Conservation (phyloP, 163 green algal species). For the Scenedesmus sp. region DNA sequence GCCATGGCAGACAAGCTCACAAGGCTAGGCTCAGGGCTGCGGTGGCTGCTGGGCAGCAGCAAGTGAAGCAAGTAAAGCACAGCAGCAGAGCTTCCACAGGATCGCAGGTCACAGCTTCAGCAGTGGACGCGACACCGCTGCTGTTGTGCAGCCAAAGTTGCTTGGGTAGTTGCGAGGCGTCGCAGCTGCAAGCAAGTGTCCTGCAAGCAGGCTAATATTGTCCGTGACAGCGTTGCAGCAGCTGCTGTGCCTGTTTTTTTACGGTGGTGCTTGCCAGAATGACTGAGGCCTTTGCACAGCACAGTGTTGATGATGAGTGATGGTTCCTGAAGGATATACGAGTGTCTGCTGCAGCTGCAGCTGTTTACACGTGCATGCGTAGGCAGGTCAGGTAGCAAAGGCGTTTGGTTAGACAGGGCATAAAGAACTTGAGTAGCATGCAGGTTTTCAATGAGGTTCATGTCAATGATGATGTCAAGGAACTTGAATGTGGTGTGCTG, state of each 20-base stretch:
- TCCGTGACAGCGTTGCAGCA: neutral
- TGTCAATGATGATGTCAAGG: too few relatives aligned
- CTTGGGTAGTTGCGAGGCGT: conserved; percentile 1
- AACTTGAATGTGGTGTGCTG: neutral
- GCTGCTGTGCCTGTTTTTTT: neutral
- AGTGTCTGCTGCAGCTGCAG: neutral
- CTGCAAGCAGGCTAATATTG: neutral
- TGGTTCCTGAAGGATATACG: neutral
- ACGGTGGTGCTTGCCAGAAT: neutral
- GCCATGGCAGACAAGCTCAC: conserved; percentile 11
- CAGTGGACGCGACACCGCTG: neutral
- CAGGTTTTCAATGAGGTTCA: too few relatives aligned
- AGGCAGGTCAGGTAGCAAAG: neutral
- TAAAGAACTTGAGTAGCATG: neutral
- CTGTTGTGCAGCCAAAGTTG: neutral
- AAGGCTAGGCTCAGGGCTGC: conserved; percentile 4
- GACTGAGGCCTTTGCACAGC: neutral
- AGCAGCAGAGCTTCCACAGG: neutral
- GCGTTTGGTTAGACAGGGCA: neutral
- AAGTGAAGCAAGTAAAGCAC: neutral
- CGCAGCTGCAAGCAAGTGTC: neutral
- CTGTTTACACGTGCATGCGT: neutral
- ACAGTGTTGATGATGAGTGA: neutral
- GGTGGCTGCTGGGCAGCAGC: neutral
- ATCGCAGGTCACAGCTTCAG: neutral